Evolutionary conservation across 352 stramenopile genomes (phyloP).

Genomic region (Stramenopiles sp.): DNA sequence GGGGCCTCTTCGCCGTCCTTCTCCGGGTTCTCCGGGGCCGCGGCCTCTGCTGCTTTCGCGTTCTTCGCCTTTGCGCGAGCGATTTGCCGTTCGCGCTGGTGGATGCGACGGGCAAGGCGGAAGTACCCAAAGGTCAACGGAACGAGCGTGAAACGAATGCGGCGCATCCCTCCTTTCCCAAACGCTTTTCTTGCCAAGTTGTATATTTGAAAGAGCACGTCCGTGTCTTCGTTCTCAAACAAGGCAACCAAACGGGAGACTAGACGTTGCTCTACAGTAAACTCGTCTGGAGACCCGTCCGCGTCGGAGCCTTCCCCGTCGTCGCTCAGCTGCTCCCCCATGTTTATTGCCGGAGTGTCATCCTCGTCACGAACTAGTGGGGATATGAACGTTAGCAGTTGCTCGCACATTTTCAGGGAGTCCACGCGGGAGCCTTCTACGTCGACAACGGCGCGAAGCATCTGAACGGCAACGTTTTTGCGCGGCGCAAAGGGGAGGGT

Average conservation of each 20-base stretch:
- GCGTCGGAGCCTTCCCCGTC: slow-evolving; percentile 29
- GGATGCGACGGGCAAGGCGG: slow-evolving; percentile 42
- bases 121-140: slow-evolving; percentile 74
- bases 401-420: slow-evolving; percentile 20
- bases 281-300: not conserved
- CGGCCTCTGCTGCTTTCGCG: slow-evolving; percentile 21
- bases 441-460: not conserved
- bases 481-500: not conserved
- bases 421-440: not conserved
- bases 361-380: slow-evolving; percentile 64
- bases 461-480: not conserved
- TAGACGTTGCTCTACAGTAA: slow-evolving; percentile 46
- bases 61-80: too few relatives aligned
- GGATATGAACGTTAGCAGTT: slow-evolving; percentile 50
- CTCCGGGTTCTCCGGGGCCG: slow-evolving; percentile 16
- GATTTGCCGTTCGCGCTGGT: slow-evolving; percentile 31
- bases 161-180: slow-evolving; percentile 51
- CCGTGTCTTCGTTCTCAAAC: slow-evolving; percentile 45
- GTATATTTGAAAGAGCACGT: slow-evolving; percentile 48
- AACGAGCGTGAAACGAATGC: slow-evolving; percentile 69
- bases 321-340: slow-evolving; percentile 13
- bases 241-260: slow-evolving; percentile 79
- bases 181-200: slow-evolving; percentile 42
- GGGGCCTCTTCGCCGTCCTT: slow-evolving; percentile 19
- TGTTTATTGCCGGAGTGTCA: slow-evolving; percentile 20